Evolutionary conservation across 768 basidiomycete genomes (phyloP), one percentile per base, ranked within the genome.

Genomic region (Butyriboletus loyo): DNA sequence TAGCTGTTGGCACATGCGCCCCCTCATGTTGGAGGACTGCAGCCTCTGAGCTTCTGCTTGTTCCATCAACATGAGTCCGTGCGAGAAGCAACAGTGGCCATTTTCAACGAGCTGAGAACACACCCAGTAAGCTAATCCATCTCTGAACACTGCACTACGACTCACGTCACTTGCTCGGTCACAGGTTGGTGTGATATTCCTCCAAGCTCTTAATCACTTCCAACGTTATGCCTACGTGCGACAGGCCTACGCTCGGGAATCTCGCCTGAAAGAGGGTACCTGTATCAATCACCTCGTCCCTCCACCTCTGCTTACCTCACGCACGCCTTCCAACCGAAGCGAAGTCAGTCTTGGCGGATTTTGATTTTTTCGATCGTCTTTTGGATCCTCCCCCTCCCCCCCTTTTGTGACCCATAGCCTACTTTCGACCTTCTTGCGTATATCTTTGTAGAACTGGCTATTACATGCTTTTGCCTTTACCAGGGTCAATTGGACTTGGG

Each of bases 211-310:
- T 24, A 96, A 94, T 65, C 87, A 90, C 60, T 96, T 95, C 67
- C 91, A 93, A 63, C 83, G 89, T 4, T 88, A 91, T 53, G 89
- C 93, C 0, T 95, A 92, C 62, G 83, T 90, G 24, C 81, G 92
- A 39, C 86, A 90, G 66, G 90, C 89, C 0, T 80, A 89, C 64
- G 82, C 81, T 14, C 77, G 79, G 32, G 86, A 91, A 55, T 71
- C 59, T 7, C 67, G 69, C n/a, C 38, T 56, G 0, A 66, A 65
- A 49, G 76, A 76, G n/a, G 53, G 66, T 10, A 27, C 50, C 13
- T 42, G 25, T 2, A n/a, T 1, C 11, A 67, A 71, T 41, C 66
- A 69, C 24, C 69, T 76, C 36, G 46, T 56, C 8, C 72, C 71
- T 25, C 77, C 75, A 5, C 59, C 40, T 8, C 47, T 67, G 0